Conservation (phyloP, 495 filamentous ascomycete genomes). For the Astrothelium macrocarpum region DNA sequence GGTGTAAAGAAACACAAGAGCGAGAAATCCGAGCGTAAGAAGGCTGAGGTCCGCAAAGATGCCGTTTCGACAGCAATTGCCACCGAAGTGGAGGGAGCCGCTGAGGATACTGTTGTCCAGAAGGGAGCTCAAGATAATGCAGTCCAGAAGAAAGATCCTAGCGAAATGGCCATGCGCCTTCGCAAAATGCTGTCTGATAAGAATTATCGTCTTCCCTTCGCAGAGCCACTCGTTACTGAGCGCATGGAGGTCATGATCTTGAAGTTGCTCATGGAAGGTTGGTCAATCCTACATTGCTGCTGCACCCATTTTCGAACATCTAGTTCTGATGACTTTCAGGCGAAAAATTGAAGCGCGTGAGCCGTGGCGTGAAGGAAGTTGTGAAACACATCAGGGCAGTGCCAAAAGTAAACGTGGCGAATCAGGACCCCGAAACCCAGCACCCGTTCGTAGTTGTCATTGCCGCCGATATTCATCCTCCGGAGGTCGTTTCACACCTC, state of each 20-base stretch:
- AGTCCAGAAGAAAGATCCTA: too few relatives aligned
- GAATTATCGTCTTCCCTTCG: constrained; percentile 70
- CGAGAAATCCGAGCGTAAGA: constrained; percentile 35
- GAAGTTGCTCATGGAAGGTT: constrained; percentile 91
- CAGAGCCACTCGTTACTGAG: constrained; percentile 79
- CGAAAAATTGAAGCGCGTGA: constrained; percentile 83
- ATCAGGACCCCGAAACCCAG: constrained; percentile 36
- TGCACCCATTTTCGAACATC: not conserved
- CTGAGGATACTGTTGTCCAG: not conserved
- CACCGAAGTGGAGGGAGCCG: not conserved
- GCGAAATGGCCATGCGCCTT: too few relatives aligned
- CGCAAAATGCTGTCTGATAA: constrained; percentile 9
- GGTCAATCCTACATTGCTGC: constrained; percentile 22
- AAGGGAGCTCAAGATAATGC: too few relatives aligned
- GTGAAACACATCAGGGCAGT: constrained; percentile 91
- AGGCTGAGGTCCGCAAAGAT: not conserved
- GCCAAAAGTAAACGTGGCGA: constrained; percentile 33
- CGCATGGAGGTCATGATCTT: constrained; percentile 87
- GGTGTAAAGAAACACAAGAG: constrained; percentile 58
- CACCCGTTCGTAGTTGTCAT: constrained; percentile 75
- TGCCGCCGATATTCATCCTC: constrained; percentile 91
- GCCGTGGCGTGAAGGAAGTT: constrained; percentile 96
- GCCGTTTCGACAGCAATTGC: constrained; percentile 8
- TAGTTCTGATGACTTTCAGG: constrained; percentile 41
- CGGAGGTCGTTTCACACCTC: constrained; percentile 95